Conservation (phyloP, 2,329 filamentous ascomycete species). For the Calonectria naviculata region DNA sequence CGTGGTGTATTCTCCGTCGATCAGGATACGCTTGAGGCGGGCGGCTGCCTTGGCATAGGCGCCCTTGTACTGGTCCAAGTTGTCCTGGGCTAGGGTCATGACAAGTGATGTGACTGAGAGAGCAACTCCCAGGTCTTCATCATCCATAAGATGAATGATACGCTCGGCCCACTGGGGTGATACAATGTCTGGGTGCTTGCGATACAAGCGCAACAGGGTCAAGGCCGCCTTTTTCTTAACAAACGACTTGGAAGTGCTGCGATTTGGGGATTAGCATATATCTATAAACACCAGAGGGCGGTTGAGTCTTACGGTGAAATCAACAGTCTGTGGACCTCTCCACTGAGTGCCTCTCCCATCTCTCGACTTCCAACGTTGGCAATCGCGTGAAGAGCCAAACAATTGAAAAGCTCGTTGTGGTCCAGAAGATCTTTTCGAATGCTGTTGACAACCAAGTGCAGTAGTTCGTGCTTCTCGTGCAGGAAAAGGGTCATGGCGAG, state of each 20-base stretch:
- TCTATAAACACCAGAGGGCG: not conserved
- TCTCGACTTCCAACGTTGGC: slow-evolving; percentile 97
- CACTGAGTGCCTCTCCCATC: slow-evolving; percentile 94
- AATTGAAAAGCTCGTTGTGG: slow-evolving; percentile 98
- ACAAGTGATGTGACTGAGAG: slow-evolving; percentile 96
- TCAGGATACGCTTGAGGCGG: slow-evolving; percentile 86
- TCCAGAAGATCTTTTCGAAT: slow-evolving; percentile 96
- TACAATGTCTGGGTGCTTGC: slow-evolving; percentile 93
- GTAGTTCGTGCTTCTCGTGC: slow-evolving; percentile 94
- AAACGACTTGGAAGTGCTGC: slow-evolving; percentile 84
- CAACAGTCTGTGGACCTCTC: slow-evolving; percentile 90
- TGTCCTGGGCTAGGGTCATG: slow-evolving; percentile 93
- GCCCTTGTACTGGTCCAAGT: slow-evolving; percentile 92
- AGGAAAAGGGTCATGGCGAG: slow-evolving; percentile 97
- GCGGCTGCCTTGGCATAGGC: slow-evolving; percentile 95
- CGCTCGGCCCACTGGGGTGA: slow-evolving; percentile 98
- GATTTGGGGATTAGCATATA: slow-evolving; percentile 16
- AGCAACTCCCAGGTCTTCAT: slow-evolving; percentile 91
- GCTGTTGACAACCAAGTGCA: slow-evolving; percentile 97
- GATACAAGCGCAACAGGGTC: slow-evolving; percentile 91
- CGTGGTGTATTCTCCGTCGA: slow-evolving; percentile 87
- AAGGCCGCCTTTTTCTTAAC: slow-evolving; percentile 99
- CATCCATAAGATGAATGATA: slow-evolving; percentile 99
- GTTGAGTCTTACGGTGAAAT: slow-evolving; percentile 84
- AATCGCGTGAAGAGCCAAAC: slow-evolving; percentile 94